Evolutionary conservation across 2,329 filamentous ascomycete species (phyloP), one percentile per base, ranked within the genome.

Genomic region (Trichoderma semiorbis): DNA sequence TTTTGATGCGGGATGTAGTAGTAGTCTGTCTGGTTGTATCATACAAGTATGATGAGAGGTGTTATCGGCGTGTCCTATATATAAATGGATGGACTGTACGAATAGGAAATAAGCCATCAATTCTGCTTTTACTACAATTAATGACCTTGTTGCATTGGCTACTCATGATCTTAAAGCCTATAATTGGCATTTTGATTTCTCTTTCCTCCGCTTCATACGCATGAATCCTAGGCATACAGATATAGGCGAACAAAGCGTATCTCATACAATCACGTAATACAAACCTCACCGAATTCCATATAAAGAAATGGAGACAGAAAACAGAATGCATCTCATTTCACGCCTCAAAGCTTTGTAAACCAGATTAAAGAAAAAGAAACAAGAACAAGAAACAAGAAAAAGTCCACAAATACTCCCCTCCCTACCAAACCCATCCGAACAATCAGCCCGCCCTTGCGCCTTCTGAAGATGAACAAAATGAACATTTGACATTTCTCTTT

Each of bases 1-100:
- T 78, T 58, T 80, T 96, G 74, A 77, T 24, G 5, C 0, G 16
- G 39, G 16, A 43, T 43, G 39, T 43, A 43, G 39, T 18, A 39
- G 36, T 39, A 36, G 34, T 14, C 1, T 34, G 34, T 34, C 5
- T 39, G 36, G 36, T 43, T 43, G 39, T 43, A 43, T 43, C 39
- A 43, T 58, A 12, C 21, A 3, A 24, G n/a, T 24, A 53, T n/a
- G 39, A 50, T 50, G 43, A 21, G 66, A 32, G 28, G 14, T 61
- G 24, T 16, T 14, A 2, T 32, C 18, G n/a, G 34, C 5, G 10
- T 32, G n/a, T 30, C n/a, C 2, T 36, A 47, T 39, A 55, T 43
- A 47, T 53, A n/a, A 24, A 26, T 60, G 58, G 36, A 34, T 62
- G 55, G 28, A 47, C 28, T 61, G 66, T 69, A 69, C 6, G 26